Evolutionary conservation across 352 stramenopile genomes (phyloP).

Genomic region (Pythium coloratum): DNA sequence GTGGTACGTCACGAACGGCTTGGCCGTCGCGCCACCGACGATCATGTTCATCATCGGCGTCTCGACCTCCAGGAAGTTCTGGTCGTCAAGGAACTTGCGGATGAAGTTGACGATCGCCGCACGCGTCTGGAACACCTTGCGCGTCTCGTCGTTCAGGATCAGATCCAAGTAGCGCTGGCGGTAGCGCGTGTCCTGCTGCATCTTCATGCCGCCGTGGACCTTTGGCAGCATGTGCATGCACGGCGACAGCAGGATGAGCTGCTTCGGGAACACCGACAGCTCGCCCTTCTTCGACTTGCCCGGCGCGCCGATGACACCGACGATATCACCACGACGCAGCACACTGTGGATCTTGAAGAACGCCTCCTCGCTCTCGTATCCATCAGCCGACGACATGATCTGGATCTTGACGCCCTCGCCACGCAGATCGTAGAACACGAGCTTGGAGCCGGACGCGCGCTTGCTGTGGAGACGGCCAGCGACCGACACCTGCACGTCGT

Average conservation of each 20-base stretch:
- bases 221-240: slow-evolving; percentile 89
- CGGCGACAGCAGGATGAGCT: slow-evolving; percentile 74
- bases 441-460: slow-evolving; percentile 93
- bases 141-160: slow-evolving; percentile 95
- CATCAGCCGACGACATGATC: slow-evolving; percentile 93
- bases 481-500: slow-evolving; percentile 88
- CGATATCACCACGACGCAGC: slow-evolving; percentile 95
- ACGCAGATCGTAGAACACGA: slow-evolving; percentile 98
- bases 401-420: slow-evolving; percentile 95
- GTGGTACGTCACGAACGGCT: slow-evolving; percentile 98
- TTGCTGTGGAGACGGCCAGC: slow-evolving; percentile 96
- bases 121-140: slow-evolving; percentile 92
- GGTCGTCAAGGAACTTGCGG: slow-evolving; percentile 91
- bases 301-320: slow-evolving; percentile 93
- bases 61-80: slow-evolving; percentile 97
- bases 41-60: slow-evolving; percentile 97
- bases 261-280: slow-evolving; percentile 95
- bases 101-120: slow-evolving; percentile 94
- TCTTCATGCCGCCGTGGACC: slow-evolving; percentile 62
- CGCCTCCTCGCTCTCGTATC: slow-evolving; percentile 53
- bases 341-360: slow-evolving; percentile 87
- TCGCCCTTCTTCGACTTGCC: slow-evolving; percentile 98
- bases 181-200: slow-evolving; percentile 81
- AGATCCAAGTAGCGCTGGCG: slow-evolving; percentile 95
- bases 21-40: slow-evolving; percentile 94